Evolutionary conservation across 2,329 filamentous ascomycete species (phyloP).

Genomic region (Xylaria sp.): DNA sequence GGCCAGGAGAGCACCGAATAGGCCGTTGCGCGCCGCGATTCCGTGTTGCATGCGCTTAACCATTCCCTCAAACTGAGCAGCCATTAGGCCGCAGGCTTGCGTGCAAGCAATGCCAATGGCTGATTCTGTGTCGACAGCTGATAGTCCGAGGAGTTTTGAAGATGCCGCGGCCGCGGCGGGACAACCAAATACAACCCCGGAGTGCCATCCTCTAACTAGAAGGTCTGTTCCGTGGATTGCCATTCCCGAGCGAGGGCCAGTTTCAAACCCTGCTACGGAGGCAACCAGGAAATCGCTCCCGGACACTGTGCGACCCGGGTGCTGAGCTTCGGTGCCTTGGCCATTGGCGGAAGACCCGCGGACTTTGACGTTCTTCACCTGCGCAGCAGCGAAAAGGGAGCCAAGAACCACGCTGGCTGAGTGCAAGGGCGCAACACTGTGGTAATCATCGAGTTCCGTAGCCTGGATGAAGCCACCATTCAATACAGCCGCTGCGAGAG

Average conservation of each 20-base stretch:
- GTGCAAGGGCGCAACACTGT: constrained; percentile 52
- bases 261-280: constrained; percentile 53
- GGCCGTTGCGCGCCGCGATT: constrained; percentile 57
- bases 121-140: constrained; percentile 48
- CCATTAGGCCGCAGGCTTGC: constrained; percentile 55
- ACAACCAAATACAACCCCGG: constrained; percentile 54
- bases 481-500: constrained; percentile 54
- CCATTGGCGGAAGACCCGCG: constrained; percentile 10
- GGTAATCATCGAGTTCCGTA: constrained; percentile 58
- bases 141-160: constrained; percentile 51
- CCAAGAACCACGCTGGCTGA: constrained; percentile 40
- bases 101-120: constrained; percentile 56
- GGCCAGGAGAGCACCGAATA: constrained; percentile 55
- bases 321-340: not conserved
- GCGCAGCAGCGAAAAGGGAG: constrained; percentile 53
- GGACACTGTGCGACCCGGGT: constrained; percentile 36
- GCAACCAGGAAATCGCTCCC: constrained; percentile 52
- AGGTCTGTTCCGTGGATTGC: constrained; percentile 54
- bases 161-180: constrained; percentile 48
- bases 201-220: constrained; percentile 55
- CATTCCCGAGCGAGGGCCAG: constrained; percentile 47
- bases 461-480: constrained; percentile 59
- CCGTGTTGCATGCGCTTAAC: constrained; percentile 60
- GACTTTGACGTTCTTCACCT: constrained; percentile 29
- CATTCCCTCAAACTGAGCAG: constrained; percentile 56